These are phyloP conservation scores for Monilinia vaccinii-corymbosi DNA, from an alignment of 2,329 filamentous ascomycete species.

Conservation along the genomic window DNA sequence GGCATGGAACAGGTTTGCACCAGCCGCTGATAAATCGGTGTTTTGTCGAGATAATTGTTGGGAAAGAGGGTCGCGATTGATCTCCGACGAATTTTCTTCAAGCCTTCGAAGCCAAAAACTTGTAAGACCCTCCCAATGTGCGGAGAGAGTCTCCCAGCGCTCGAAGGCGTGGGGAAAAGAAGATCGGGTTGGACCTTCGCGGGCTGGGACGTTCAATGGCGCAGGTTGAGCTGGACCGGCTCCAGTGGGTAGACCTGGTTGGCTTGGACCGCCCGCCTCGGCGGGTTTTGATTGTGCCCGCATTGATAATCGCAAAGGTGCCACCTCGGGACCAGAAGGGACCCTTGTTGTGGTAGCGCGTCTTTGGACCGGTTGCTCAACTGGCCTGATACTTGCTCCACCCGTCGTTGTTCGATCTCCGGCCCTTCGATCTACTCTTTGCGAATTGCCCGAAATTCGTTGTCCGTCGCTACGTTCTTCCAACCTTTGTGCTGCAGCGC, in stretches of 20 bases:
- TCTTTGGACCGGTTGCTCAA: conserved; percentile 22
- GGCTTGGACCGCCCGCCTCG: conserved; percentile 13
- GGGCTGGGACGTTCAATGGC: conserved; percentile 2
- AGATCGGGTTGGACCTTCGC: conserved; percentile 39
- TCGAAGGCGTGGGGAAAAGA: conserved; percentile 96
- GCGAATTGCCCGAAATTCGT: conserved; percentile 27
- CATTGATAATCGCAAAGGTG: conserved; percentile 25
- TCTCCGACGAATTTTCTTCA: conserved; percentile 81
- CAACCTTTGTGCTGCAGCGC: conserved; percentile 36
- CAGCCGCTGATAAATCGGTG: conserved; percentile 91
- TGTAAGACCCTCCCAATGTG: conserved; percentile 95
- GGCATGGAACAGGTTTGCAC: conserved; percentile 93
- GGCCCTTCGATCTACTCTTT: conserved; percentile 25
- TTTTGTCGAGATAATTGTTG: conserved; percentile 89
- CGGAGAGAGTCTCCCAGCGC: conserved; percentile 91
- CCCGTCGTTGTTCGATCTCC: conserved; percentile 18
- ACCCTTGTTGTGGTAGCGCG: conserved; percentile 23
- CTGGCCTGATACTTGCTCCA: conserved; percentile 7
- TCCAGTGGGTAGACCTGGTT: neutral
- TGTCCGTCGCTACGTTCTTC: conserved; percentile 19
- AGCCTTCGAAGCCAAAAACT: conserved; percentile 94
- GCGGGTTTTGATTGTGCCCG: conserved; percentile 18
- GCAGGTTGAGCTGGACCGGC: conserved; percentile 9
- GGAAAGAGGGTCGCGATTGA: conserved; percentile 72
- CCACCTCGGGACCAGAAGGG: conserved; percentile 22